phyloP scores from a whole-genome alignment of 768 basidiomycete species.

The Gautieria morchelliformis region DNA sequence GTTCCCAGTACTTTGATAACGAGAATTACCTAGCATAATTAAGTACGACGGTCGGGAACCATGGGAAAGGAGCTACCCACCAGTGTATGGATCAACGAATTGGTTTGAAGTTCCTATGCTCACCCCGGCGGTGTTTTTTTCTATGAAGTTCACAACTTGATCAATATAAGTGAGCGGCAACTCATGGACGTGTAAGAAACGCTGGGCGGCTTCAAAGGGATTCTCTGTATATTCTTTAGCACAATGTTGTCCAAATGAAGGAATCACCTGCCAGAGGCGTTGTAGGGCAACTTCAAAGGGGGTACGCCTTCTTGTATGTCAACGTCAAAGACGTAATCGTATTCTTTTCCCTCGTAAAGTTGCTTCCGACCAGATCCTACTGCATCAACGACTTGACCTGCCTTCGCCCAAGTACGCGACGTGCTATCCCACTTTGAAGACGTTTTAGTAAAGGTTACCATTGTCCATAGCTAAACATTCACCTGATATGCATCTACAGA shows the following conservation, averaged over 20 bases:
- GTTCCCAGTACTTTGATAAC: conserved; percentile 41
- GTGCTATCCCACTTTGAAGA: conserved; percentile 69
- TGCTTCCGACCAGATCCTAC: conserved; percentile 86
- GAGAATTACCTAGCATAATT: conserved; percentile 39
- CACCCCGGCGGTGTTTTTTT: conserved; percentile 79
- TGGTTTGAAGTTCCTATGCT: conserved; percentile 43
- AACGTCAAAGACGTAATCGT: conserved; percentile 99
- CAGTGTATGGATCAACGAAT: conserved; percentile 87
- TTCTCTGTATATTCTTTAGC: conserved; percentile 52
- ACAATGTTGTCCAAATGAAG: neutral
- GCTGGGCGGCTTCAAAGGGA: conserved; percentile 80
- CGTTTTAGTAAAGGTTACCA: neutral
- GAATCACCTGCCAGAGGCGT: conserved; percentile 55
- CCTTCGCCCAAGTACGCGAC: conserved; percentile 72
- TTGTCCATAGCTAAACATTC: conserved; percentile 10
- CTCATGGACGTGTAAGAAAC: conserved; percentile 77
- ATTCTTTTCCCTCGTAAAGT: conserved; percentile 88
- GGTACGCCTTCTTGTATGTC: conserved; percentile 91
- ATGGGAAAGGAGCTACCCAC: conserved; percentile 24
- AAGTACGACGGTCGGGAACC: conserved; percentile 6
- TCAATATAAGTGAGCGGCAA: conserved; percentile 78
- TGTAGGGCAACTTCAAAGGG: conserved; percentile 90
- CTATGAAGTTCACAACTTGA: conserved; percentile 87
- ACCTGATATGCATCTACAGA: conserved; percentile 89
- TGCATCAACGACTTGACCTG: conserved; percentile 94